Evolutionary conservation across 768 basidiomycete species (phyloP).

Genomic region (Boletales sp.): DNA sequence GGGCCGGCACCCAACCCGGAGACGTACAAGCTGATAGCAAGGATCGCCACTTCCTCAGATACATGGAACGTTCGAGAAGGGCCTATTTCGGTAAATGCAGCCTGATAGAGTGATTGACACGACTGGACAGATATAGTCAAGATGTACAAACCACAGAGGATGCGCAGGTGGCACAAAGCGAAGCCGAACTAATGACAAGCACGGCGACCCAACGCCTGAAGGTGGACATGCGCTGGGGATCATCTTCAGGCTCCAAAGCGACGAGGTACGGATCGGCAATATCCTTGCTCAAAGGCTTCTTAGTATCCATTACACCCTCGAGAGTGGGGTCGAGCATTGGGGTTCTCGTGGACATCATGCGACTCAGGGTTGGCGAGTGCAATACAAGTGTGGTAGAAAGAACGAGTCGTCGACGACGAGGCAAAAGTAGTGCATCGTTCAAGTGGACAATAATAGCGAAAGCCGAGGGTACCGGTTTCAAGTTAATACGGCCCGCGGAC

Average conservation of each 20-base stretch:
- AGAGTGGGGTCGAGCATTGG: slow-evolving; percentile 6
- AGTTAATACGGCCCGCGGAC: neutral
- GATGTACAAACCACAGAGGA: slow-evolving; percentile 49
- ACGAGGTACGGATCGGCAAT: slow-evolving; percentile 26
- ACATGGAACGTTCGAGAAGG: slow-evolving; percentile 52
- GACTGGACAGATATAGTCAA: neutral
- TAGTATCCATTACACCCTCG: slow-evolving; percentile 6
- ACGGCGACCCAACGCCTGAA: slow-evolving; percentile 49
- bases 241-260: slow-evolving; percentile 37
- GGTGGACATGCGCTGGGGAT: slow-evolving; percentile 39
- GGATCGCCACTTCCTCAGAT: slow-evolving; percentile 47
- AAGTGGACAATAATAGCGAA: slow-evolving; percentile 4
- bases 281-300: neutral
- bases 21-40: slow-evolving; percentile 46
- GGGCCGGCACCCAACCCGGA: slow-evolving; percentile 33
- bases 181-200: slow-evolving; percentile 42
- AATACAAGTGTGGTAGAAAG: neutral
- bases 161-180: slow-evolving; percentile 51
- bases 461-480: neutral
- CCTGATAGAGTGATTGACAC: slow-evolving; percentile 31
- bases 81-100: slow-evolving; percentile 59
- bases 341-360: slow-evolving; percentile 4
- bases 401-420: neutral
- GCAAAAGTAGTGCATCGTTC: neutral
- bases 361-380: neutral